Conservation (phyloP, 2,329 filamentous ascomycete species). For the Aspergillus oerlinghausenensis region DNA sequence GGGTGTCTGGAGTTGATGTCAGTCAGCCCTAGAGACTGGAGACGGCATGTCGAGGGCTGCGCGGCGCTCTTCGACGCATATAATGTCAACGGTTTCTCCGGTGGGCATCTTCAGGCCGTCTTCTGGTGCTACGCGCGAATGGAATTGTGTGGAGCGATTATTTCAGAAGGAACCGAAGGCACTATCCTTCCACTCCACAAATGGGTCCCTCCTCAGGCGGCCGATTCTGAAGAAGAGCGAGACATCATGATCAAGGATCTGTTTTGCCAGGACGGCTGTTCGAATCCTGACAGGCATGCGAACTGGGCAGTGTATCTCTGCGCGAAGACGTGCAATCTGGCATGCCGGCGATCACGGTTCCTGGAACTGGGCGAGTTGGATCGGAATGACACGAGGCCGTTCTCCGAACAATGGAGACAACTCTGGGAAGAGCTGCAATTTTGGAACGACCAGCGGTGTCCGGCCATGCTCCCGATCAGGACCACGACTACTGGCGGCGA, state of each 20-base stretch:
- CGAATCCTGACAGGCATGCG: constrained; percentile 50
- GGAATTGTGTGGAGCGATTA: constrained; percentile 51
- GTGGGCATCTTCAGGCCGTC: constrained; percentile 49
- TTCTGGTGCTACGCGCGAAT: constrained; percentile 56
- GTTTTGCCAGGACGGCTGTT: constrained; percentile 16
- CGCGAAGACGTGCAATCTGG: constrained; percentile 48
- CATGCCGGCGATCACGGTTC: constrained; percentile 45
- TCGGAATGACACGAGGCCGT: constrained; percentile 35
- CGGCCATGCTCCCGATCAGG: constrained; percentile 45
- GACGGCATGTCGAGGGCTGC: constrained; percentile 52
- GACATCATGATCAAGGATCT: constrained; percentile 14
- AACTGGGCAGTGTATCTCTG: constrained; percentile 57
- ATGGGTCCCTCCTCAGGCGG: constrained; percentile 41
- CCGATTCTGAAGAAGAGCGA: constrained; percentile 27
- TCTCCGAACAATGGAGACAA: constrained; percentile 40
- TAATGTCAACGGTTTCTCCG: constrained; percentile 46
- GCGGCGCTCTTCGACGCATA: constrained; percentile 49
- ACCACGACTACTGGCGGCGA: constrained; percentile 32
- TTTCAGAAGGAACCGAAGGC: constrained; percentile 47
- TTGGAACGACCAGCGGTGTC: constrained; percentile 45
- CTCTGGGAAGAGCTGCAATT: constrained; percentile 48
- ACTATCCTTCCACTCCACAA: constrained; percentile 46
- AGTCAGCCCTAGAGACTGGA: constrained; percentile 47
- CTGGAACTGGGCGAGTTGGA: constrained; percentile 44
- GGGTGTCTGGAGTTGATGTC: constrained; percentile 51